Evolutionary conservation across 2,329 filamentous ascomycete genomes (phyloP).

Genomic region (Sporothrix schenckii): DNA sequence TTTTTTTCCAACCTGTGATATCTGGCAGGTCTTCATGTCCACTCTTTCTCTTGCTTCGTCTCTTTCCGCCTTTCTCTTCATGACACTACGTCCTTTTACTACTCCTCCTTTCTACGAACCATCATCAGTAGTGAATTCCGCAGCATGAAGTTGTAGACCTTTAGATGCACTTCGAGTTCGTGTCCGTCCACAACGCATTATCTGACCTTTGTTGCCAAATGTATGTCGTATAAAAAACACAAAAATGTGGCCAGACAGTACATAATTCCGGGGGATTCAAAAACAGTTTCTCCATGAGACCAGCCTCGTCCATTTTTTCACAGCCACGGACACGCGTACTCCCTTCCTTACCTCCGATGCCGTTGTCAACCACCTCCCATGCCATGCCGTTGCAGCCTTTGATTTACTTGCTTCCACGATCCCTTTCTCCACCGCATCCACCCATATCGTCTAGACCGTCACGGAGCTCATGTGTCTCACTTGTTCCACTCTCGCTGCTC

Average conservation of each 20-base stretch:
- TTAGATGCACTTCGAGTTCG: not conserved
- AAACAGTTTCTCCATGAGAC: not conserved
- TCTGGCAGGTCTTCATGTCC: no score
- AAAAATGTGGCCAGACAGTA: not conserved
- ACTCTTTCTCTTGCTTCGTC: not conserved
- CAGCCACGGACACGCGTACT: not conserved
- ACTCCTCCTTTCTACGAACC: no score
- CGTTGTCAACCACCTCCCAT: not conserved
- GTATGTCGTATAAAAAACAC: not conserved
- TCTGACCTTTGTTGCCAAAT: not conserved
- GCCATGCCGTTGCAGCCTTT: not conserved
- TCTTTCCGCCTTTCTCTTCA: not conserved
- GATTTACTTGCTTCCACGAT: not conserved
- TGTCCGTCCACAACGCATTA: not conserved
- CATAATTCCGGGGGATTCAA: not conserved
- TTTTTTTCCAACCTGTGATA: constrained; percentile 12
- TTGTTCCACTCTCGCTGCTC: not conserved
- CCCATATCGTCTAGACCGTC: constrained; percentile 12
- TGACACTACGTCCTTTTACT: no score
- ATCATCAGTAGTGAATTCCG: no score
- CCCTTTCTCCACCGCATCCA: not conserved
- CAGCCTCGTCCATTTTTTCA: not conserved
- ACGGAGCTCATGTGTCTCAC: not conserved
- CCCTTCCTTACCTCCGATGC: not conserved
- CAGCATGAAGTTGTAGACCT: no score